Evolutionary conservation across 1,284 basidiomycete genomes (phyloP).

Genomic region (Malassezia equina): DNA sequence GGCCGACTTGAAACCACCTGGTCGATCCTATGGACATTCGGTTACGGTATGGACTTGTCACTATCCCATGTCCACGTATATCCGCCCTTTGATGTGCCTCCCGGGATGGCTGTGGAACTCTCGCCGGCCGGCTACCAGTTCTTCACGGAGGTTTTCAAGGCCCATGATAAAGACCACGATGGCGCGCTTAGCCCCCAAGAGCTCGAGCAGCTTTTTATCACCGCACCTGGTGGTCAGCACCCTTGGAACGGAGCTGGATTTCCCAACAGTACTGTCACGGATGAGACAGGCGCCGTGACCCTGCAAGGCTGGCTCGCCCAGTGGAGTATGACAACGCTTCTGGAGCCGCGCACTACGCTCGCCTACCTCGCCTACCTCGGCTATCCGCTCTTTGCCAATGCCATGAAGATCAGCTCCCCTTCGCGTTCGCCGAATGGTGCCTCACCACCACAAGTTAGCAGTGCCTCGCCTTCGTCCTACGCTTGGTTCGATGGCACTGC

Average conservation of each 20-base stretch:
- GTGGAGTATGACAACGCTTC: constrained; percentile 96
- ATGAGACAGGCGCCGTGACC: constrained; percentile 80
- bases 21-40: constrained; percentile 88
- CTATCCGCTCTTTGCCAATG: constrained; percentile 54
- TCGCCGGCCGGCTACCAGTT: constrained; percentile 89
- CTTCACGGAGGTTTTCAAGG: constrained; percentile 92
- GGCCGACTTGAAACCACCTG: constrained; percentile 94
- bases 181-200: constrained; percentile 79
- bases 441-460: neutral
- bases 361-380: constrained; percentile 93
- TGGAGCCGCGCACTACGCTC: constrained; percentile 81
- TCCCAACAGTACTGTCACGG: constrained; percentile 70
- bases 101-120: constrained; percentile 88
- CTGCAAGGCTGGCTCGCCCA: constrained; percentile 95
- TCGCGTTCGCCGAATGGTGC: constrained; percentile 16
- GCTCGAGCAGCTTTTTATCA: constrained; percentile 77
- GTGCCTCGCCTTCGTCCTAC: constrained; percentile 11
- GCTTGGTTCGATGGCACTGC: constrained; percentile 15
- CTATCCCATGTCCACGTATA: constrained; percentile 50
- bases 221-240: constrained; percentile 60
- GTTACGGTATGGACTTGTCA: constrained; percentile 85
- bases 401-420: constrained; percentile 4
- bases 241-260: constrained; percentile 40
- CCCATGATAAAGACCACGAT: constrained; percentile 93
- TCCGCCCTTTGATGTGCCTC: constrained; percentile 73